Base-by-base conservation (phyloP, 169 alveolate genomes). In the Cryptosporidium canis region DNA sequence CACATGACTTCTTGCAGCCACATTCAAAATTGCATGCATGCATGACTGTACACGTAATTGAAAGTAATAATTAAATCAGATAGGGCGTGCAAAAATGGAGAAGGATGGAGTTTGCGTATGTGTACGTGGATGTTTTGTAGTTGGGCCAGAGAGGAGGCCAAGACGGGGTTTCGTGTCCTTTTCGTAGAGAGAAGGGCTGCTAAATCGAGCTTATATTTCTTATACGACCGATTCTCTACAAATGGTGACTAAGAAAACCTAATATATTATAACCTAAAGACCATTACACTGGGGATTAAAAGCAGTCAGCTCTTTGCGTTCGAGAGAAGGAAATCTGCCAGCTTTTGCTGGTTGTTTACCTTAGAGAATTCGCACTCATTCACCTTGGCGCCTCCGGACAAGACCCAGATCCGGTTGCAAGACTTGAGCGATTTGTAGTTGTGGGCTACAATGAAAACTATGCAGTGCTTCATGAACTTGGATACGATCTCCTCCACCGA, bases 361-460 rank as follows among this genome's bases (percentile, higher is more conserved):
- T 70, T 53, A 31, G 58, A 47, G 37, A 70, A 70, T 51, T 27
- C 21, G 41, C 84, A 70, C 33, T 70, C 84, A 12, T 35, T 55
- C 12, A 70, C 84, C 21, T 70, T 70, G 1, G 12, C 9, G 9
- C 84, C 84, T n/a, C 53, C 43, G 2, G 84, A 70, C 31, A 70
- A 55, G n/a, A 70, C 45, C 84, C 84, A 70, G 9, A 70, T 70
- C 35, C 66, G 27, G 33, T 51, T 51, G 35, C 84, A 70, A 3
- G 41, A 51, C 37, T 53, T 70, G 9, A 70, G 65, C 4, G 84
- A 70, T 39, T 70, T 70, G 43, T 48, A 70, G 41, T 70, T 70
- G 61, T 70, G 84, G 11, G 84, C 84, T 27, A 70, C 84, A 5
- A 70, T 70, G 18, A 70, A 70, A 48, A 70, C 84, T 35, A 70